phyloP scores from a whole-genome alignment of 192 early-diverging fungal species.

The Coemansia javaensis region DNA sequence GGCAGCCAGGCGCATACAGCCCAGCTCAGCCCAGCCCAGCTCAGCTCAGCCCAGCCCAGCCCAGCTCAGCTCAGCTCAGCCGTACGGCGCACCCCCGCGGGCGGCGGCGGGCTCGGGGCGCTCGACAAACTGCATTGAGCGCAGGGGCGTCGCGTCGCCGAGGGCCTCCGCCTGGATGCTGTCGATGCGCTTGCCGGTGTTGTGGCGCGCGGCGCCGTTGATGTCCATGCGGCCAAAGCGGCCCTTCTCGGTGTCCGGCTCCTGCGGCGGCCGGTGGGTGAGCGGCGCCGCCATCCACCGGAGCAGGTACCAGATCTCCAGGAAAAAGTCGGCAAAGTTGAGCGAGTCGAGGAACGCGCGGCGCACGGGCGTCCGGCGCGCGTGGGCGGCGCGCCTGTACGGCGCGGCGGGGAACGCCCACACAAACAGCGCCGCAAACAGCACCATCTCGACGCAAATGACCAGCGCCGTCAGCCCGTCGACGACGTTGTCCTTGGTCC shows the following conservation, averaged over 20 bases:
- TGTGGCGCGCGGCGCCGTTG: slow-evolving; percentile 42
- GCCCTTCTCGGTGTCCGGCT: slow-evolving; percentile 43
- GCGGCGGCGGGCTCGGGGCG: slow-evolving; percentile 2
- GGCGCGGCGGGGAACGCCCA: slow-evolving; percentile 44
- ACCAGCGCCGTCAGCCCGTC: slow-evolving; percentile 53
- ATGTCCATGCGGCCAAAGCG: slow-evolving; percentile 51
- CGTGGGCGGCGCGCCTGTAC: slow-evolving; percentile 30
- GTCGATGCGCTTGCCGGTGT: slow-evolving; percentile 23
- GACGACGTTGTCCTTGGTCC: slow-evolving; percentile 53
- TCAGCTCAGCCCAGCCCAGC: too few relatives aligned
- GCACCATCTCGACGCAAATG: slow-evolving; percentile 57
- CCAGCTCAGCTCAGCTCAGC: too few relatives aligned
- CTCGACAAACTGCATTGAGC: slow-evolving; percentile 11
- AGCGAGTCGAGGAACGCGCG: slow-evolving; percentile 49
- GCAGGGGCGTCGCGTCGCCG: slow-evolving; percentile 33
- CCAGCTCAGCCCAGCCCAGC: too few relatives aligned
- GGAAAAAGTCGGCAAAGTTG: slow-evolving; percentile 46
- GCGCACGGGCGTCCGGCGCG: slow-evolving; percentile 37
- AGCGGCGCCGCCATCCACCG: slow-evolving; percentile 33
- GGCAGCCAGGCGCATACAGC: too few relatives aligned
- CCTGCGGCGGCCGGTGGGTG: slow-evolving; percentile 19
- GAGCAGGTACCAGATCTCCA: slow-evolving; percentile 45
- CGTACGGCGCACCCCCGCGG: background rate
- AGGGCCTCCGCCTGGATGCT: slow-evolving; percentile 12
- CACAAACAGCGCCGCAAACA: slow-evolving; percentile 51